Evolutionary conservation across 1,284 basidiomycete genomes (phyloP).

Genomic region (Cryptococcus sp.): DNA sequence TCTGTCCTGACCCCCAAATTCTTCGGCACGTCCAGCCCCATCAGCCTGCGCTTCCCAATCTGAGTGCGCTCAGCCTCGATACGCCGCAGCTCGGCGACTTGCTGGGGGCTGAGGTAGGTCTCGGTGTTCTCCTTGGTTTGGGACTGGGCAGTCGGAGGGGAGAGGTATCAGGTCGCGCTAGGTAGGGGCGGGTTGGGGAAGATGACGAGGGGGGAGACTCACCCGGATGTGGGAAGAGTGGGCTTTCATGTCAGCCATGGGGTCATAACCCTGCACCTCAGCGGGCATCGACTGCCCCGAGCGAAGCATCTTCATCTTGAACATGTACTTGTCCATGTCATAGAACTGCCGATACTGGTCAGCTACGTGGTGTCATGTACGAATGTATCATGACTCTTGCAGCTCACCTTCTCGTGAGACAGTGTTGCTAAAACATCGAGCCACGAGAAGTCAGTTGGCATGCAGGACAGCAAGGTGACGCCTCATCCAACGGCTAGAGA

Average conservation of each 20-base stretch:
- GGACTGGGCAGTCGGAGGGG: constrained; percentile 53
- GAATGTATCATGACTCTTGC: not conserved
- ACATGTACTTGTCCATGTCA: constrained; percentile 73
- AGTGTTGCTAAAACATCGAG: constrained; percentile 62
- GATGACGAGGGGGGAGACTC: constrained; percentile 7
- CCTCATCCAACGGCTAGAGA: not conserved
- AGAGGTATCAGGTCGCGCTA: not conserved
- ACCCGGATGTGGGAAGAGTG: constrained; percentile 51
- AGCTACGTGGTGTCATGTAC: not conserved
- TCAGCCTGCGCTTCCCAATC: constrained; percentile 51
- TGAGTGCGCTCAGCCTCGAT: constrained; percentile 77
- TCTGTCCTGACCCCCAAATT: constrained; percentile 40
- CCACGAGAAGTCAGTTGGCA: not conserved
- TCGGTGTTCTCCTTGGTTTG: constrained; percentile 58
- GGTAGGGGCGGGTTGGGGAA: too few species aligned
- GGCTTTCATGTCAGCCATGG: constrained; percentile 71
- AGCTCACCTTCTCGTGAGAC: constrained; percentile 69
- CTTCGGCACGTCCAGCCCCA: constrained; percentile 42
- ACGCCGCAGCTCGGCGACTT: constrained; percentile 70
- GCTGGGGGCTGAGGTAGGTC: constrained; percentile 68
- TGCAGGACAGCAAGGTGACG: too few species aligned
- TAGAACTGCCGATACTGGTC: constrained; percentile 57
- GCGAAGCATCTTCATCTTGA: constrained; percentile 73
- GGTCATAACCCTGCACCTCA: constrained; percentile 63
- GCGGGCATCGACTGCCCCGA: constrained; percentile 69